These are phyloP conservation scores for Acrocalymma vagum DNA, from an alignment of 2,329 filamentous ascomycete genomes.

Conservation along the genomic window DNA sequence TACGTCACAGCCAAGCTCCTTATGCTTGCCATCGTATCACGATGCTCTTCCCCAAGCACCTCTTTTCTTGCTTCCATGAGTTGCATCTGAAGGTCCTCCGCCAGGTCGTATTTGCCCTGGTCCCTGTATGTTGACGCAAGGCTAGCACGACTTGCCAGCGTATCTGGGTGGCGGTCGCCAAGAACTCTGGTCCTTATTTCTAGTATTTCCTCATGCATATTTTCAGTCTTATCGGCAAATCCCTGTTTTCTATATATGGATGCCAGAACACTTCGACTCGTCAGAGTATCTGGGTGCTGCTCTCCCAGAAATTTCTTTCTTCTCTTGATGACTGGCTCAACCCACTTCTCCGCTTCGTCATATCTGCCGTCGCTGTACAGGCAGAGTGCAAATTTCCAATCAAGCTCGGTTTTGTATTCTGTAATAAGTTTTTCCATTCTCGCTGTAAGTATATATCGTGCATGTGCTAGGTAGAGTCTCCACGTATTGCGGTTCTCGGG, in stretches of 20 bases:
- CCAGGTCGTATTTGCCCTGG: constrained; percentile 7
- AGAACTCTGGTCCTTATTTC: constrained; percentile 16
- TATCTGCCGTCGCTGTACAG: constrained; percentile 19
- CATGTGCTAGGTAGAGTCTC: constrained; percentile 27
- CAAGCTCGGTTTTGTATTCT: constrained; percentile 9
- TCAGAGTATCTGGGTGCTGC: constrained; percentile 7
- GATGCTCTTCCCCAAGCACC: constrained; percentile 2
- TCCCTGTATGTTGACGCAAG: constrained; percentile 7
- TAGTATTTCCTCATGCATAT: constrained; percentile 17
- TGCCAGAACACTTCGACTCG: constrained; percentile 2
- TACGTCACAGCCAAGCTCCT: constrained; percentile 2
- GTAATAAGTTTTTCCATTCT: constrained; percentile 7
- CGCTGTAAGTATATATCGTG: constrained; percentile 19
- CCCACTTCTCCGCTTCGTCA: constrained; percentile 20
- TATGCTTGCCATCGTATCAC: constrained; percentile 4
- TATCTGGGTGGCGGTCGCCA: constrained; percentile 10
- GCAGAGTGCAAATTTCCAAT: constrained; percentile 18
- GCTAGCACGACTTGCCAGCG: constrained; percentile 14
- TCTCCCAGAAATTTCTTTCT: background rate
- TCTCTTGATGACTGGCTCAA: background rate
- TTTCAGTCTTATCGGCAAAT: constrained; percentile 2
- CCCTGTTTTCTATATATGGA: constrained; percentile 1
- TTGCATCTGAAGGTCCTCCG: background rate
- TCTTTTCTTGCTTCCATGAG: background rate
- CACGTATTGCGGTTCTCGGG: constrained; percentile 26